Evolutionary conservation across 345 rosid genomes (phyloP).

Genomic region (Sisymbrium irio): DNA sequence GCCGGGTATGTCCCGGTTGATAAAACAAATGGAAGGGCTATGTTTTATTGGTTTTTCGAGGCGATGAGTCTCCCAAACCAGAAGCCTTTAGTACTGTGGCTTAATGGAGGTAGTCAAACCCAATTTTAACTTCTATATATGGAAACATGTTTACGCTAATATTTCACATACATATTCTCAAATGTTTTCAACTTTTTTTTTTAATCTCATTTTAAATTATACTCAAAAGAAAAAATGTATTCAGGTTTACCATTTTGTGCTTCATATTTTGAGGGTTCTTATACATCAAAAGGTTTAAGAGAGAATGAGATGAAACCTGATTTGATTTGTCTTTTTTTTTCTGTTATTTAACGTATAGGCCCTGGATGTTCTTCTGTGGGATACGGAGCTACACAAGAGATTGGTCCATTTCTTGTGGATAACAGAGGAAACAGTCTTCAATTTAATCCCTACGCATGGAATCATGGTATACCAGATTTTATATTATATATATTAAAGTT

Average conservation of each 20-base stretch:
- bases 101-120: slow-evolving; percentile 77
- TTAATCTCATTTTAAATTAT: too few relatives aligned
- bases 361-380: slow-evolving; percentile 99
- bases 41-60: slow-evolving; percentile 93
- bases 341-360: slow-evolving; percentile 41
- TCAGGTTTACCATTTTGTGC: too few relatives aligned
- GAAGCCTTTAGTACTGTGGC: slow-evolving; percentile 89
- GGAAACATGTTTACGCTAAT: not conserved
- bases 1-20: slow-evolving; percentile 78
- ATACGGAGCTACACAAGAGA: slow-evolving; percentile 96
- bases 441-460: slow-evolving; percentile 78
- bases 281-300: too few relatives aligned
- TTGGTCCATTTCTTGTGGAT: slow-evolving; percentile 91
- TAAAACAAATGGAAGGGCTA: slow-evolving; percentile 58
- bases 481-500: not conserved
- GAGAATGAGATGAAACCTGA: too few relatives aligned
- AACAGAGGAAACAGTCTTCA: slow-evolving; percentile 51
- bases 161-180: not conserved
- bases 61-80: slow-evolving; percentile 50
- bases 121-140: not conserved
- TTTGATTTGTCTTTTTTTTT: not conserved
- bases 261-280: too few relatives aligned
- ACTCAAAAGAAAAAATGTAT: too few relatives aligned
- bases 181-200: not conserved
- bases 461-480: slow-evolving; percentile 48